Conservation (phyloP, 2,329 filamentous ascomycete species). For the Phyllosticta paracitricarpa region DNA sequence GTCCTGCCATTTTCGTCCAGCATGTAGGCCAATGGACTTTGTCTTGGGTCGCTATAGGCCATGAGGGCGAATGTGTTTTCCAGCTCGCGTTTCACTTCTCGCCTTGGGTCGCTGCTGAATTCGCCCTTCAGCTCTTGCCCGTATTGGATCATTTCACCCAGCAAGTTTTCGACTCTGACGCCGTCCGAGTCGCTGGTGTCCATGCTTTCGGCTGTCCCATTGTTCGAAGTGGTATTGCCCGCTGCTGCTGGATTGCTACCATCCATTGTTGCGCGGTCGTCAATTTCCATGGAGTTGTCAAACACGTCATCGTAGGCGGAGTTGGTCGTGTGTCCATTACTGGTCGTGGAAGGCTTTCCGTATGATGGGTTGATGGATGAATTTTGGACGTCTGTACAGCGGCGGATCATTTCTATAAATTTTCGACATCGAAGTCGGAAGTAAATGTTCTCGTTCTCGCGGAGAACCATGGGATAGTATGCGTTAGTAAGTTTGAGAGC, state of each 20-base stretch:
- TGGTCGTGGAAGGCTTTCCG: not conserved
- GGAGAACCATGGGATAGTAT: constrained; percentile 72
- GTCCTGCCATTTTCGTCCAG: constrained; percentile 66
- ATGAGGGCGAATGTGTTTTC: constrained; percentile 81
- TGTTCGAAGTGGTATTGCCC: constrained; percentile 25
- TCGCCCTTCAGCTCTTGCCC: constrained; percentile 69
- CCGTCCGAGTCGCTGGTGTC: constrained; percentile 25
- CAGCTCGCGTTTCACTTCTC: constrained; percentile 62
- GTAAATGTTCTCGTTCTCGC: constrained; percentile 71
- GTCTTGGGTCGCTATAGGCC: constrained; percentile 72
- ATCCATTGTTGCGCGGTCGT: constrained; percentile 28
- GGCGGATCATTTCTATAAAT: constrained; percentile 75
- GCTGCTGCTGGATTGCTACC: not conserved
- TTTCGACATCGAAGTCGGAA: constrained; percentile 84
- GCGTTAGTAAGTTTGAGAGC: constrained; percentile 72
- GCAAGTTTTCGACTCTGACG: constrained; percentile 39
- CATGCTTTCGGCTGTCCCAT: constrained; percentile 13
- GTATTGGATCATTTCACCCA: constrained; percentile 64
- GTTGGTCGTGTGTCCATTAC: constrained; percentile 27
- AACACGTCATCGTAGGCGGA: constrained; percentile 36
- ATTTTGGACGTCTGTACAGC: constrained; percentile 33
- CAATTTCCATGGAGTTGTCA: constrained; percentile 48
- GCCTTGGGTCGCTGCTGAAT: constrained; percentile 60
- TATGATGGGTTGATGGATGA: constrained; percentile 18
- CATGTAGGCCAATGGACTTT: constrained; percentile 66